Evolutionary conservation across 169 alveolate species (phyloP), one percentile per base, ranked within the genome.

Genomic region (Cryptosporidium tyzzeri): DNA sequence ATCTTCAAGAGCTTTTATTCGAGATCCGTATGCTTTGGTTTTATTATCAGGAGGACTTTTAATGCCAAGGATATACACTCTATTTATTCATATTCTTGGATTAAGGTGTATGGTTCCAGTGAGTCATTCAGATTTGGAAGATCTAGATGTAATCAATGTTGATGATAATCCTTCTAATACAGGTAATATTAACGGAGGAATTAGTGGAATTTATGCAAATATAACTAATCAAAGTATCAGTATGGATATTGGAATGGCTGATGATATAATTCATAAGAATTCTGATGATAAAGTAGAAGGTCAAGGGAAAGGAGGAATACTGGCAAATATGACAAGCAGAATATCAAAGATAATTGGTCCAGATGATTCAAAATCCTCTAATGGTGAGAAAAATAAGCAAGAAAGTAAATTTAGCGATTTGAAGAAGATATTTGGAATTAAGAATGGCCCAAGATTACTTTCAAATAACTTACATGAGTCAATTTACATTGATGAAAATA

Each of bases 1-100:
- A 3, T 73, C 86, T 16, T 73, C 86, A 29, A 73, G 71, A 58
- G 86, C 86, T 12, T 73, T 73, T 58, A 73, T 73, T 21, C 59
- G 71, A 12, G 71, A 73, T 39, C 55, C 86, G 12, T 73, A 55
- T 31, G 86, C 71, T 33, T 21, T 73, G 55, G 71, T 73, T 26
- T 26, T 73, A 10, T 21, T 73, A 6, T 73, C 86, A 16, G 86
- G 86, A 5, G 86, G 86, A 5, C 58, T 73, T 3, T 73, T 73
- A 33, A 73, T 21, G 48, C 86, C 86, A 8, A 33, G 86, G 21
- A 35, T 48, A 21, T 58, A 73, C 44, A 55, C 50, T 31, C 86
- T 73, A 10, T 73, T 23, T 21, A 33, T 73, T 6, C 86, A 73
- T 53, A 41, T 73, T 53, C 71, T 73, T 26, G 86, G 86, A 3